Evolutionary conservation across 352 stramenopile genomes (phyloP).

Genomic region (Phytophthora meadii): DNA sequence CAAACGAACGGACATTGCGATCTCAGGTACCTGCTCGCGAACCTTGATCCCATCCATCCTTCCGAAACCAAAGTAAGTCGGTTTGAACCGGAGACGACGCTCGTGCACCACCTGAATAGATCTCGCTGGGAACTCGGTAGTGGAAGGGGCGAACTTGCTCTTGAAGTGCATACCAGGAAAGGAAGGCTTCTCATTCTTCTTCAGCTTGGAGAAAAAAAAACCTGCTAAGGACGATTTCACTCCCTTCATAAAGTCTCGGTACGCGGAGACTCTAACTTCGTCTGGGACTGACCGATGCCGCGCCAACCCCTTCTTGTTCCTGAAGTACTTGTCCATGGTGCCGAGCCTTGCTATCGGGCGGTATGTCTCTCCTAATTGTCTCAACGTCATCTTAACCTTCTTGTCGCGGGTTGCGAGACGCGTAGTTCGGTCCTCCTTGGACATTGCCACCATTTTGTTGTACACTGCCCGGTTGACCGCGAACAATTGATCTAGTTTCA

Average conservation of each 20-base stretch:
- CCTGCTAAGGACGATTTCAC: constrained; percentile 8
- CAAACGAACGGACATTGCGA: too few relatives aligned
- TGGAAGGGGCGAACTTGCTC: too few relatives aligned
- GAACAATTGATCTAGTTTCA: constrained; percentile 16
- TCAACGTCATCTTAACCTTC: constrained; percentile 1
- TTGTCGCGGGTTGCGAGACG: not conserved
- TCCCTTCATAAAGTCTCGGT: constrained; percentile 20
- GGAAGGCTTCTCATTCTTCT: constrained; percentile 10
- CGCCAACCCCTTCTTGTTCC: constrained; percentile 1
- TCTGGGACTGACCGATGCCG: constrained; percentile 12
- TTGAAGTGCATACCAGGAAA: constrained; percentile 23
- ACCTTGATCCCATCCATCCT: too few relatives aligned
- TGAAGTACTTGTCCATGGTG: constrained; percentile 16
- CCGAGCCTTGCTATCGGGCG: constrained; percentile 18
- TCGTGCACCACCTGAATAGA: too few relatives aligned
- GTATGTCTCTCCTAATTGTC: not conserved
- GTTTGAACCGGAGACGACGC: too few relatives aligned
- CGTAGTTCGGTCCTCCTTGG: constrained; percentile 6
- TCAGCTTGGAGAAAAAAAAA: constrained; percentile 8
- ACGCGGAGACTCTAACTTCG: constrained; percentile 12
- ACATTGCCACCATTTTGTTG: constrained; percentile 22
- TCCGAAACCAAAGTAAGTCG: too few relatives aligned
- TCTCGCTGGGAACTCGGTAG: too few relatives aligned
- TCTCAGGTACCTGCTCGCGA: too few relatives aligned
- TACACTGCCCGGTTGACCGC: constrained; percentile 24